Evolutionary conservation across 75 land plant genomes (phyloP), one percentile per base, ranked within the genome.

Genomic region (Larix kaempferi): DNA sequence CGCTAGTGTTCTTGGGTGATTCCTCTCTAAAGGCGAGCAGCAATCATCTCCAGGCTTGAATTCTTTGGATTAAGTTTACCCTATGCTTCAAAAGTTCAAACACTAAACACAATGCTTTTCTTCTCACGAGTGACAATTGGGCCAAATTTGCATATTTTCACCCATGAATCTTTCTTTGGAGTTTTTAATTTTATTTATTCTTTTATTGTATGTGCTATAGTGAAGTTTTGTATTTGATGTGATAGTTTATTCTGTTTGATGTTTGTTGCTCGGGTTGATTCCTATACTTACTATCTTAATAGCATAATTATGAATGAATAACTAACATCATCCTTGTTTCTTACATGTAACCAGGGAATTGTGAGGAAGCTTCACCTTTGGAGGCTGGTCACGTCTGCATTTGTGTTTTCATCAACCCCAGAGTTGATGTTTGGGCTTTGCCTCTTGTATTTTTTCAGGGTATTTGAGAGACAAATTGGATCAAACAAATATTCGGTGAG

Each of bases 401-500:
- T 86, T 84, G 92, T 92, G 71, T 95, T 98, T 77, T 88, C 99
- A 65, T 95, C 99, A 22, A 87, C 96, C 49, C 96, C 99, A 41
- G 99, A 98, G 83, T 83, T 98, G 63, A 74, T 98, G 62, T 95
- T 98, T 84, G 99, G 99, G 29, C 86, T 98, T 16, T 95, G 88
- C 81, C 85, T 98, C 22, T 81, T 98, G 19, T 98, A 98, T 76
- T 95, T 91, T 83, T 98, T 98, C 84, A 85, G 99, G 76, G 91
- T 98, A 12, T 98, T 98, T 87, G 99, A 98, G 89, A 80, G 99
- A 77, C 99, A 95, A 82, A 90, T 98, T 56, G 99, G 99, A 23
- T 98, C 99, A 39, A 98, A 93, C 64, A 98, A 98, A 80, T 93
- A 91, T 76, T 79, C 98, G 35, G 99, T 98, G 82, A 85, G 93